phyloP scores from a whole-genome alignment of 805 yeast species.

The Peterozyma toletana region DNA sequence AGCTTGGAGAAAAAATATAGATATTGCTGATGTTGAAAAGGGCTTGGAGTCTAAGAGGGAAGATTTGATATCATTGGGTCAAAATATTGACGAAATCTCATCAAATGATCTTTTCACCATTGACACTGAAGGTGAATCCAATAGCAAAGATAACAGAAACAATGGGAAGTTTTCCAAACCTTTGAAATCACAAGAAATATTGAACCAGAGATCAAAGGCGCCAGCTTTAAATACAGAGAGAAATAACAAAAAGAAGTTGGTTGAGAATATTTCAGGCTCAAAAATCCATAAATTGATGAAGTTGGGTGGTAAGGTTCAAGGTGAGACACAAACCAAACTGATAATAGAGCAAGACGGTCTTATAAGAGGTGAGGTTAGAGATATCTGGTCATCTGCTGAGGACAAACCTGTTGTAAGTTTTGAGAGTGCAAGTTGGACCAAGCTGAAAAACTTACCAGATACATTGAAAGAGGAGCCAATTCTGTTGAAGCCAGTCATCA shows the following conservation, averaged over 20 bases:
- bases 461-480: conserved; percentile 49
- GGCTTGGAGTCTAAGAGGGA: conserved; percentile 68
- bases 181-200: conserved; percentile 46
- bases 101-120: conserved; percentile 49
- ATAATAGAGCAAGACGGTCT: conserved; percentile 60
- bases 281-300: conserved; percentile 64
- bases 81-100: conserved; percentile 30
- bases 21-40: conserved; percentile 68
- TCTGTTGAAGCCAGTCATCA: conserved; percentile 40
- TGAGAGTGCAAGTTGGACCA: conserved; percentile 37
- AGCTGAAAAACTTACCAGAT: conserved; percentile 45
- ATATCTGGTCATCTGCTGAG: conserved; percentile 53
- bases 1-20: conserved; percentile 91
- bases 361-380: conserved; percentile 40
- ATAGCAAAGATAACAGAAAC: conserved; percentile 22
- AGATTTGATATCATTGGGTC: conserved; percentile 45
- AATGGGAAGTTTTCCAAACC: conserved; percentile 29
- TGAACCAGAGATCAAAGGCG: conserved; percentile 71
- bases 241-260: conserved; percentile 27
- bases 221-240: conserved; percentile 45
- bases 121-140: conserved; percentile 56
- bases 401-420: conserved; percentile 14
- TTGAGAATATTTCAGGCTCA: conserved; percentile 58
- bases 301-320: conserved; percentile 66
- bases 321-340: conserved; percentile 44